These are phyloP conservation scores for Lycium barbarum DNA, from an alignment of 257 asterid genomes.

Conservation along the genomic window DNA sequence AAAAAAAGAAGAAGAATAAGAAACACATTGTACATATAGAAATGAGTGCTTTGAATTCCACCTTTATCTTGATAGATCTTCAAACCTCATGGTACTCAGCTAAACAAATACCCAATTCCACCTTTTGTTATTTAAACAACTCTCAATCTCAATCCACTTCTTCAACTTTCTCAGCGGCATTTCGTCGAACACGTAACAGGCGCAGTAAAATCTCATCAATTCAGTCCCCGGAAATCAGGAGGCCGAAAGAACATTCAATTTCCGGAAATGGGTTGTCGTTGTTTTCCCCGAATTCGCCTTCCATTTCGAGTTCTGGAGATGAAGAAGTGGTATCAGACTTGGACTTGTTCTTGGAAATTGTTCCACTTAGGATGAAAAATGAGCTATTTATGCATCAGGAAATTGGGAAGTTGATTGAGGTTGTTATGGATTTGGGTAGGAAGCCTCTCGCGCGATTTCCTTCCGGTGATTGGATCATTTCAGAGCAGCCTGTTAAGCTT, in stretches of 20 bases:
- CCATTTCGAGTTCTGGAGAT: conserved; percentile 62
- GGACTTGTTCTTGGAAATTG: conserved; percentile 83
- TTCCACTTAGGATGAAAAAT: conserved; percentile 79
- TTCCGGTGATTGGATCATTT: conserved; percentile 84
- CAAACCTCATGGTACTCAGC: conserved; percentile 70
- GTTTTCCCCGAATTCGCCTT: conserved; percentile 49
- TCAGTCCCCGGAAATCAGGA: conserved; percentile 70
- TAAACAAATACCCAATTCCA: conserved; percentile 65
- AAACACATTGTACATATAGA: background rate
- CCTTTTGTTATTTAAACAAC: conserved; percentile 54
- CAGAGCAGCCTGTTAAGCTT: conserved; percentile 70
- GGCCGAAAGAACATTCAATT: conserved; percentile 64
- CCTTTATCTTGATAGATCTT: conserved; percentile 68
- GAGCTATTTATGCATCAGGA: conserved; percentile 69
- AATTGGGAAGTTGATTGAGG: conserved; percentile 78
- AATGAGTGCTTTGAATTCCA: conserved; percentile 81
- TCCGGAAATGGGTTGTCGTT: conserved; percentile 59
- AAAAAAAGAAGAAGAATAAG: background rate
- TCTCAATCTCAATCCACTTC: conserved; percentile 34
- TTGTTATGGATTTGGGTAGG: conserved; percentile 98
- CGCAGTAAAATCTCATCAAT: conserved; percentile 56
- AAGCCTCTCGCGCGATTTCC: conserved; percentile 96
- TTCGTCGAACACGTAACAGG: conserved; percentile 72
- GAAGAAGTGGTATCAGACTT: conserved; percentile 75
- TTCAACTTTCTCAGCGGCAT: conserved; percentile 57